These are phyloP conservation scores for Euphorbia corollata DNA, from an alignment of 441 rosid species.

Conservation along the genomic window DNA sequence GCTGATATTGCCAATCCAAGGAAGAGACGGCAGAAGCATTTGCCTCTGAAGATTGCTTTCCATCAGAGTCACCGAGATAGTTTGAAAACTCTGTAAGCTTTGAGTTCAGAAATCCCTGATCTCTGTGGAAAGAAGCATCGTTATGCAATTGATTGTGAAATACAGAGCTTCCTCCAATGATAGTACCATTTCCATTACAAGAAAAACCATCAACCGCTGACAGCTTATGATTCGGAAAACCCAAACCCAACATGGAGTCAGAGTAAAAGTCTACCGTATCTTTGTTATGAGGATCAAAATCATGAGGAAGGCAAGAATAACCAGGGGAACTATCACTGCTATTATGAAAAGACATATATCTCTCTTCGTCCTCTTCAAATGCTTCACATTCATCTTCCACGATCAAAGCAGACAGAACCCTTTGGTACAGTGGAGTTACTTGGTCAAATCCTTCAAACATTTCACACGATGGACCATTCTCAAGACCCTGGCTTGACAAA, in stretches of 20 bases:
- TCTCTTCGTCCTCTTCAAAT: conserved; percentile 31
- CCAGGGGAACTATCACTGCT: conserved; percentile 23
- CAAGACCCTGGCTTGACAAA: conserved; percentile 24
- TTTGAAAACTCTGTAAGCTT: conserved; percentile 20
- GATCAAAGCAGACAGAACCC: conserved; percentile 52
- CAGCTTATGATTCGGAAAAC: conserved; percentile 23
- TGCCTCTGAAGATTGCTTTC: conserved; percentile 14
- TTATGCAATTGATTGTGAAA: conserved; percentile 19
- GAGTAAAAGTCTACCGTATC: conserved; percentile 28
- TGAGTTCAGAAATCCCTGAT: conserved; percentile 21
- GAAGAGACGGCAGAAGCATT: conserved; percentile 23
- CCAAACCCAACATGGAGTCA: conserved; percentile 27
- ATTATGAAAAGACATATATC: conserved; percentile 26
- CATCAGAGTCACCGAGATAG: conserved; percentile 24
- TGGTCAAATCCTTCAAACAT: conserved; percentile 21
- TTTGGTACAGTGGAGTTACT: conserved; percentile 44
- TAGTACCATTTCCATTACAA: conserved; percentile 30
- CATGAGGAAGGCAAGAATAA: conserved; percentile 18
- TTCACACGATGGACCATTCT: conserved; percentile 20
- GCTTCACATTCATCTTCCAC: conserved; percentile 43
- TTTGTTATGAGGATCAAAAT: conserved; percentile 22
- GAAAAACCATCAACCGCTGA: conserved; percentile 21
- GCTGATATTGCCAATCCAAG: conserved; percentile 33
- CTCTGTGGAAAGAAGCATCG: conserved; percentile 26
- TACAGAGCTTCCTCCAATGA: conserved; percentile 12